Evolutionary conservation across 2,329 filamentous ascomycete species (phyloP), one percentile per base, ranked within the genome.

Genomic region (Neurospora crassa): DNA sequence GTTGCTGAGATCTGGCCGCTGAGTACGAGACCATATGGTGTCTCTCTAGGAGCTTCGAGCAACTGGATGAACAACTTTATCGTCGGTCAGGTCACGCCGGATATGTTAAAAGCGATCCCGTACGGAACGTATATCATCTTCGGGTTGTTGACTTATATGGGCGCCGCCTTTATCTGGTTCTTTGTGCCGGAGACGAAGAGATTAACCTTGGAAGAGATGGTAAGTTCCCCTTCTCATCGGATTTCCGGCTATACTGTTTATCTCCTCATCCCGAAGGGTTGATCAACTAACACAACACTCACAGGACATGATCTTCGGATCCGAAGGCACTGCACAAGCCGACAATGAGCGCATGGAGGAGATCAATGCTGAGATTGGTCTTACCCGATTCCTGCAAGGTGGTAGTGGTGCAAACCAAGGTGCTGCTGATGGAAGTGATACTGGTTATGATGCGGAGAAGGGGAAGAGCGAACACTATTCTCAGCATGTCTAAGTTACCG

Each of bases 91-190:
- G 87, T 91, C 12, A 92, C 90, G 0, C 90, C 90, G 0, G 87
- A 90, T 71, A 89, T 92, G 86, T 81, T 93, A 1, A 82, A 83
- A 2, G 78, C 80, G 14, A 91, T 92, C 70, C 86, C 83, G 0
- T 93, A 91, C 73, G 91, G 91, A 16, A 92, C 91, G 0, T 93
- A 91, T 72, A 88, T 93, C 70, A 81, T 93, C 16, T 93, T 93
- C 72, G 90, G 90, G 0, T 71, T 90, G 0, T 74, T 93, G 18
- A 91, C 88, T 0, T 88, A 86, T 70, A 73, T 89, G 0, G 90
- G 90, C 3, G 89, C 88, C 0, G 84, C 80, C 0, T 88, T 89
- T 67, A 85, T 90, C 63, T 91, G 85, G 81, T 88, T 89, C 77
- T 84, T 88, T 75, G 89, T 90, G 3, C 89, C 88, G 0, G 89